Evolutionary conservation across 768 basidiomycete genomes (phyloP).

Genomic region (Hirschioporus abietinus): DNA sequence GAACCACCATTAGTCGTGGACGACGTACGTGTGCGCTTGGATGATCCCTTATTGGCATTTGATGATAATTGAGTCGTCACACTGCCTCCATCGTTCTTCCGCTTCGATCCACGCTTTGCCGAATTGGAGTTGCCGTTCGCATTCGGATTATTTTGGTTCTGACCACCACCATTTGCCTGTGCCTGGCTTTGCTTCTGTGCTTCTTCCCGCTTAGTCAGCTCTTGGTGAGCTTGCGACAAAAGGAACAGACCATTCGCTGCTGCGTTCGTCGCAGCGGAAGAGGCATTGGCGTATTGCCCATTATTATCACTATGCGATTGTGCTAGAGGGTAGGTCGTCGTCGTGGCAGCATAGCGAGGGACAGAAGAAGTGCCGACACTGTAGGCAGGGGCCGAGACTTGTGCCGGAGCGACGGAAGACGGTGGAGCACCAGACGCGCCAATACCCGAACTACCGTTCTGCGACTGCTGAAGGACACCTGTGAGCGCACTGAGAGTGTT

Average conservation of each 20-base stretch:
- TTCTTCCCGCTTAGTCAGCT: conserved; percentile 92
- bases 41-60: not conserved
- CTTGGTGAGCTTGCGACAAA: conserved; percentile 92
- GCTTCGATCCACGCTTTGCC: conserved; percentile 59
- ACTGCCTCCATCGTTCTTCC: conserved; percentile 50
- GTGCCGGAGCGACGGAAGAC: conserved; percentile 29
- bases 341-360: conserved; percentile 18
- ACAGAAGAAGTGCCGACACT: conserved; percentile 19
- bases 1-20: not conserved
- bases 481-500: conserved; percentile 74
- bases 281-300: conserved; percentile 28
- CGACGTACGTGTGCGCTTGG: not conserved
- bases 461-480: conserved; percentile 59
- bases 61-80: not conserved
- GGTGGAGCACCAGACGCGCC: conserved; percentile 22
- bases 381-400: conserved; percentile 20
- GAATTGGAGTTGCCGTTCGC: conserved; percentile 18
- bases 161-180: conserved; percentile 11
- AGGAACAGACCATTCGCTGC: conserved; percentile 93
- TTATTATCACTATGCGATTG: conserved; percentile 11
- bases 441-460: conserved; percentile 18
- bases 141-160: conserved; percentile 5
- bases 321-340: conserved; percentile 7
- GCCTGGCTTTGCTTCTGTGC: conserved; percentile 45
- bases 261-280: conserved; percentile 55